Evolutionary conservation across 805 yeast genomes (phyloP).

Genomic region (Blastobotrys terrestris): DNA sequence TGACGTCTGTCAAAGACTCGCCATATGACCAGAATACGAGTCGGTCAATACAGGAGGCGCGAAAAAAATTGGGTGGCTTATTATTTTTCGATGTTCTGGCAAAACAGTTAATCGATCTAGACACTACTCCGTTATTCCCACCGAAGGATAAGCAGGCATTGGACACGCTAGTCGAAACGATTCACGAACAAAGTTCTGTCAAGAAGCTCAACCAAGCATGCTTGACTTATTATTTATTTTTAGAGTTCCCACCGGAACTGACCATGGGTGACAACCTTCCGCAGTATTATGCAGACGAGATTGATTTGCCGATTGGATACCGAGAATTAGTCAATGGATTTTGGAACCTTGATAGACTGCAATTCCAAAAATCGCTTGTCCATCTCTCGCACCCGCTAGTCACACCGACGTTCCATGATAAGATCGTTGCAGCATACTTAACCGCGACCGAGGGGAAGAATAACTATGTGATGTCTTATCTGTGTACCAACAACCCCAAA

Average conservation of each 20-base stretch:
- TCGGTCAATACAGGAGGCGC: conserved; percentile 3
- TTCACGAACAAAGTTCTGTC: conserved; percentile 7
- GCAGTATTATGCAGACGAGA: conserved; percentile 16
- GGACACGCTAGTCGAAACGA: conserved; percentile 8
- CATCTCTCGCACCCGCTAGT: conserved; percentile 17
- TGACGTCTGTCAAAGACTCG: conserved; percentile 6
- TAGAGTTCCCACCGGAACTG: conserved; percentile 15
- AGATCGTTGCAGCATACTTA: conserved; percentile 9
- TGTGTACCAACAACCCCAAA: conserved; percentile 10
- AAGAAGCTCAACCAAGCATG: conserved; percentile 14
- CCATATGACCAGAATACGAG: conserved; percentile 6
- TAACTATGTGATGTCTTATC: conserved; percentile 12
- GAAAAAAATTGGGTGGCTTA: conserved; percentile 12
- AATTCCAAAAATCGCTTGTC: conserved; percentile 12
- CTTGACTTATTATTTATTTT: conserved; percentile 17
- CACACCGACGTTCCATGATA: conserved; percentile 11
- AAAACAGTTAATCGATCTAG: conserved; percentile 9
- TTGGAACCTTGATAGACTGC: conserved; percentile 18
- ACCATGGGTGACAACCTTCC: conserved; percentile 13
- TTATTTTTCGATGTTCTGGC: conserved; percentile 17
- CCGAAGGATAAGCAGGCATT: conserved; percentile 11
- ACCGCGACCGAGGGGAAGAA: not conserved
- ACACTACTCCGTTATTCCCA: conserved; percentile 15
- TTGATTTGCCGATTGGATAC: conserved; percentile 16
- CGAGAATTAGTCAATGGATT: conserved; percentile 16